Conservation (phyloP, 2,329 filamentous ascomycete species). For the Mycosphaerella sp. region DNA sequence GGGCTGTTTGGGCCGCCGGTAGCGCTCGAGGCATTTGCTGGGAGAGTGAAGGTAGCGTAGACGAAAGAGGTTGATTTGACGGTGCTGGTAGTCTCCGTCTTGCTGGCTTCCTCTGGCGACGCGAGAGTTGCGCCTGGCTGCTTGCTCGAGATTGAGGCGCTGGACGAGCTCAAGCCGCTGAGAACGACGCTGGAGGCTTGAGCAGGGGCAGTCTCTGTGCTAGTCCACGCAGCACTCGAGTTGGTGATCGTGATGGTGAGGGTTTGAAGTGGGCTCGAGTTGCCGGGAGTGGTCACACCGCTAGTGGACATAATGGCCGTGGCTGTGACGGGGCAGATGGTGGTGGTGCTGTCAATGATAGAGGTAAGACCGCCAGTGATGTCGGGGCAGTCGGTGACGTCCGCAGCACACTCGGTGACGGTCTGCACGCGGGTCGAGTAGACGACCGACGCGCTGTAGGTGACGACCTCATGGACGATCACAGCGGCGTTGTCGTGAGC, state of each 20-base stretch:
- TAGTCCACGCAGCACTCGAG: constrained; percentile 4
- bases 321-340: constrained; percentile 40
- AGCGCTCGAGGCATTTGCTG: constrained; percentile 1
- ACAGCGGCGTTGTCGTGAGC: constrained; percentile 14
- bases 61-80: constrained; percentile 4
- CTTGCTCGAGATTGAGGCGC: background rate
- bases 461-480: constrained; percentile 30
- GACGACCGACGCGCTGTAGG: constrained; percentile 40
- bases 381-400: constrained; percentile 37
- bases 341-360: constrained; percentile 39
- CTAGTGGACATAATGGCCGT: constrained; percentile 19
- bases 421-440: constrained; percentile 40
- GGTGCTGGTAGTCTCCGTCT: background rate
- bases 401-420: constrained; percentile 37
- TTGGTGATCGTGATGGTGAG: background rate
- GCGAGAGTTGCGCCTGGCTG: background rate
- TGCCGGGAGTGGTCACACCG: background rate
- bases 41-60: constrained; percentile 1
- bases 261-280: constrained; percentile 1
- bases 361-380: constrained; percentile 34
- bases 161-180: background rate
- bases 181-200: background rate
- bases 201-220: background rate
- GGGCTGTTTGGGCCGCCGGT: background rate
- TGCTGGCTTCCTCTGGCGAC: background rate